Percentiles rank a stretch among this genome's conserved stretches.
These are phyloP conservation scores for Bruguiera parviflora DNA, from an alignment of 345 rosid genomes.

Conservation along the genomic window DNA sequence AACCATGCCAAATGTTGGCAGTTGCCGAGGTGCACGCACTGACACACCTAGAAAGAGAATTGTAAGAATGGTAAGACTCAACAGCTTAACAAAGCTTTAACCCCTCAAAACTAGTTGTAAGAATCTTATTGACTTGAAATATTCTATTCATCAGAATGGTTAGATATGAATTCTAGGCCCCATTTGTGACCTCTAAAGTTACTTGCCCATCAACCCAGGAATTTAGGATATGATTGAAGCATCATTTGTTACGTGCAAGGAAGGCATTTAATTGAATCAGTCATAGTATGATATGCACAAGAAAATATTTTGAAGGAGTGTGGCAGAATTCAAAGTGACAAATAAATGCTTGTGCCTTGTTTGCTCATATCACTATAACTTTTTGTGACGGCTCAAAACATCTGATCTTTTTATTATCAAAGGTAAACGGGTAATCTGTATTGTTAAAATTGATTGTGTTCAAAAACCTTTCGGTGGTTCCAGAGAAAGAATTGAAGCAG, in stretches of 20 bases:
- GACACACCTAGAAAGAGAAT: no score
- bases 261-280: background rate
- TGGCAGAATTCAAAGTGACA: background rate
- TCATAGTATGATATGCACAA: background rate
- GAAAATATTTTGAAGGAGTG: background rate
- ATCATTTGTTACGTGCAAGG: background rate
- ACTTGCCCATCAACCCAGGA: no score
- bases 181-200: background rate
- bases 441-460: no score
- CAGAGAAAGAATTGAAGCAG: slow-evolving; percentile 84
- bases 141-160: no score
- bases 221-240: background rate
- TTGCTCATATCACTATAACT: background rate
- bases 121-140: no score
- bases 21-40: no score
- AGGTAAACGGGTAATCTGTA: background rate
- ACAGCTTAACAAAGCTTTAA: no score
- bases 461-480: slow-evolving; percentile 8
- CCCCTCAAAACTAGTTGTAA: no score
- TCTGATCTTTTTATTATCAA: background rate
- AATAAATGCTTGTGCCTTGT: background rate
- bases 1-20: no score
- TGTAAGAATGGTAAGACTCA: no score
- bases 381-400: no score
- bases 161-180: no score